Evolutionary conservation across 192 early-diverging fungal species (phyloP).

Genomic region (Coemansia sp.): DNA sequence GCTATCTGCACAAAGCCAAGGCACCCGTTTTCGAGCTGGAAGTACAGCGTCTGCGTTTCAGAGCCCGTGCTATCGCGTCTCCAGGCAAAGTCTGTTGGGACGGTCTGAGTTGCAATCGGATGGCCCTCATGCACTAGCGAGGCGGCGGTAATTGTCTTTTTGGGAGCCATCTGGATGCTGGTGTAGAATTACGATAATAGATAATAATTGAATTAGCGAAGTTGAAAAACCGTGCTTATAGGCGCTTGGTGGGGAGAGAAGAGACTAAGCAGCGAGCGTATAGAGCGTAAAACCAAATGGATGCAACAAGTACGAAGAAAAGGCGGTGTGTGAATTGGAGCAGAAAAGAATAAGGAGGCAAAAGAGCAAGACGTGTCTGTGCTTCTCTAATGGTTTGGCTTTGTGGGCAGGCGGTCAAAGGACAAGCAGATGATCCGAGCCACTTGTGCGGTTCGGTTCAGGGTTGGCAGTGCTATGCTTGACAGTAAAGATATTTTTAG

Average conservation of each 20-base stretch:
- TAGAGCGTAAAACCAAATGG: neutral
- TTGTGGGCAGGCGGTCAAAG: neutral
- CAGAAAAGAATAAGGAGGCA: slow-evolving; percentile 3
- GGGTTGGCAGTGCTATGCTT: neutral
- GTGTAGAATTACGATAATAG: neutral
- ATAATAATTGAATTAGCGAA: slow-evolving; percentile 7
- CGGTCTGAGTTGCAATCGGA: slow-evolving; percentile 51
- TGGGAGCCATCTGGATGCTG: slow-evolving; percentile 38
- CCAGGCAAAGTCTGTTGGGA: slow-evolving; percentile 71
- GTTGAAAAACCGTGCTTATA: neutral
- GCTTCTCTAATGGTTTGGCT: neutral
- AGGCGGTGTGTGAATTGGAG: neutral
- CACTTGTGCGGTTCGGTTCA: neutral
- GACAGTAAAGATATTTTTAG: neutral
- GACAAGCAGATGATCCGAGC: neutral
- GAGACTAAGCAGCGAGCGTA: slow-evolving; percentile 1
- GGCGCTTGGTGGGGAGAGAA: neutral
- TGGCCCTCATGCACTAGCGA: slow-evolving; percentile 54
- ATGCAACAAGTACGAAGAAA: slow-evolving; percentile 3
- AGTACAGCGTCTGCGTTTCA: slow-evolving; percentile 89
- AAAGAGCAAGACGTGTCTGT: neutral
- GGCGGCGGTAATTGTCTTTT: slow-evolving; percentile 53
- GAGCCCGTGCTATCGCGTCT: slow-evolving; percentile 74
- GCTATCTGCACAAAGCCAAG: slow-evolving; percentile 89
- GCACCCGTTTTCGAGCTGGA: slow-evolving; percentile 71